phyloP scores from a whole-genome alignment of 73 alveolate genomes.

The Paramecium primaurelia region DNA sequence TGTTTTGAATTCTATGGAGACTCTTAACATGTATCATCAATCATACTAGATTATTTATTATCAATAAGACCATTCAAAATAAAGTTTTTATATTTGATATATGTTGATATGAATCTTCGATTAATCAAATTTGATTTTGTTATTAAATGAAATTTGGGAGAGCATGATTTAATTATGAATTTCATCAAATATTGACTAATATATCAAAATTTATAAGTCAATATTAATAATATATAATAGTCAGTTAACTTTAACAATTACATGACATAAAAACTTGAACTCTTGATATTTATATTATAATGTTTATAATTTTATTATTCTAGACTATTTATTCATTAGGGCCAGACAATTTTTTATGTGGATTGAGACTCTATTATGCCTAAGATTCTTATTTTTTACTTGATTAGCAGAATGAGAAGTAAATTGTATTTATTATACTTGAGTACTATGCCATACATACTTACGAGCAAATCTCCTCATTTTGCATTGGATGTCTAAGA shows the following conservation, averaged over 20 bases:
- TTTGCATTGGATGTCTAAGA: constrained; percentile 1
- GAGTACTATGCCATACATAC: constrained; percentile 25
- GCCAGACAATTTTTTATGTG: not conserved
- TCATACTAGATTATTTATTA: not conserved
- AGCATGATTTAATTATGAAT: not conserved
- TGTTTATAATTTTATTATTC: constrained; percentile 1
- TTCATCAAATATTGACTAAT: not conserved
- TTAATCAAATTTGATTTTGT: not conserved
- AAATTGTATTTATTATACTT: not conserved
- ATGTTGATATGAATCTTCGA: not conserved
- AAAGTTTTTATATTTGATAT: not conserved
- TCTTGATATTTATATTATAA: not conserved
- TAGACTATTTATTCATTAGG: not conserved
- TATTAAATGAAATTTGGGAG: not conserved
- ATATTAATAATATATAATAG: not conserved
- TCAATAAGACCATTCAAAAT: not conserved
- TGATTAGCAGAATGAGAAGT: not conserved
- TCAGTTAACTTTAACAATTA: not conserved
- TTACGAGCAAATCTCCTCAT: constrained; percentile 8
- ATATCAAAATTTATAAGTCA: not conserved
- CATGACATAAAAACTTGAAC: not conserved
- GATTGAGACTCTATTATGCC: constrained; percentile 1
- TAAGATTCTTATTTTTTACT: not conserved
- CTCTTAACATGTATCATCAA: not conserved
- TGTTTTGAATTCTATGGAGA: not conserved